Evolutionary conservation across 31 red algal species (phyloP).

Genomic region (Pterothamnion heteromorphum): DNA sequence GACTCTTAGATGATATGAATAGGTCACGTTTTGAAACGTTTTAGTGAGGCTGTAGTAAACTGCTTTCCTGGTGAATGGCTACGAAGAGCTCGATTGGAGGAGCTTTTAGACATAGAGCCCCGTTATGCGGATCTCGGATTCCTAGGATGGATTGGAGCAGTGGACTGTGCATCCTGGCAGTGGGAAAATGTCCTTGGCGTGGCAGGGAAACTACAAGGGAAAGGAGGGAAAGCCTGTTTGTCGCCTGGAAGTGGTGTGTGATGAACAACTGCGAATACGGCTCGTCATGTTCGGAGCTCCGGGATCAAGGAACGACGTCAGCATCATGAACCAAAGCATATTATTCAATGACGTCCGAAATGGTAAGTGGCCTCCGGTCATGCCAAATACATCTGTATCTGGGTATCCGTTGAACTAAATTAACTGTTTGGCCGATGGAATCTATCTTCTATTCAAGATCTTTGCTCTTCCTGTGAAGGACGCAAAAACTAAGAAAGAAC

Average conservation of each 20-base stretch:
- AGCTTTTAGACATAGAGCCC: constrained; percentile 13
- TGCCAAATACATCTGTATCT: neutral
- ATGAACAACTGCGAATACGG: constrained; percentile 39
- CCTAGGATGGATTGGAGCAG: constrained; percentile 35
- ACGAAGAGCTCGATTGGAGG: neutral
- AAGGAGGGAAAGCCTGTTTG: neutral
- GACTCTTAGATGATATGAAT: neutral
- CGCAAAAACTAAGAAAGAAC: constrained; percentile 29
- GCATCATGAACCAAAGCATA: neutral
- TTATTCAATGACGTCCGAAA: constrained; percentile 25
- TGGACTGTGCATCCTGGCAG: constrained; percentile 19
- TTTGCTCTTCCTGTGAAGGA: constrained; percentile 30
- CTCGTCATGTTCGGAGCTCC: constrained; percentile 46
- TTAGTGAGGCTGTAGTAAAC: neutral
- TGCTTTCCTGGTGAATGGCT: constrained; percentile 27
- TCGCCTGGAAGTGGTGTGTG: constrained; percentile 35
- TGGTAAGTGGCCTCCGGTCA: constrained; percentile 25
- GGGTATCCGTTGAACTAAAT: neutral
- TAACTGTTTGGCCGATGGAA: constrained; percentile 36
- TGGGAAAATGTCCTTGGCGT: constrained; percentile 33
- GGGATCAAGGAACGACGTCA: constrained; percentile 22
- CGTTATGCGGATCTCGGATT: neutral
- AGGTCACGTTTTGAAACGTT: neutral
- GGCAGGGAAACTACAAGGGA: neutral
- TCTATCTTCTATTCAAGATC: constrained; percentile 2